phyloP scores from a whole-genome alignment of 2,329 filamentous ascomycete genomes.

The Calonectria hawksworthii region DNA sequence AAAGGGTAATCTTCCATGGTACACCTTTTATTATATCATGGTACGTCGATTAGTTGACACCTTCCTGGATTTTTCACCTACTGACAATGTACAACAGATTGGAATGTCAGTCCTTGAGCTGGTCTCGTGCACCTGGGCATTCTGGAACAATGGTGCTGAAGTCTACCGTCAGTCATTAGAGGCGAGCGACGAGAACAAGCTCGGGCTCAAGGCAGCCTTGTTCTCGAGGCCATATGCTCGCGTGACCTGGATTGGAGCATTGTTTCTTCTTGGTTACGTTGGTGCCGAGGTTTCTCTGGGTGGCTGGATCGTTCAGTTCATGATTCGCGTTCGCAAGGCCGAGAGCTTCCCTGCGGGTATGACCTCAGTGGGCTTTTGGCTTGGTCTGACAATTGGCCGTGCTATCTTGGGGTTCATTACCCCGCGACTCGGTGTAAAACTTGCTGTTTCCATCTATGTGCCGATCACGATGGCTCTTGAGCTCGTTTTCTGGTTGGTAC shows the following conservation, averaged over 20 bases:
- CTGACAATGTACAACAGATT: slow-evolving; percentile 21
- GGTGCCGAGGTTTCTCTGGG: slow-evolving; percentile 82
- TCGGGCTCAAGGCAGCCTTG: slow-evolving; percentile 50
- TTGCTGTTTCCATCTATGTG: slow-evolving; percentile 73
- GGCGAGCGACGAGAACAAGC: slow-evolving; percentile 46
- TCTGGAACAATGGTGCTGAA: slow-evolving; percentile 71
- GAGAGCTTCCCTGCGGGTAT: slow-evolving; percentile 79
- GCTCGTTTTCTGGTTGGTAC: slow-evolving; percentile 86
- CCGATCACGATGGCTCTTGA: slow-evolving; percentile 74
- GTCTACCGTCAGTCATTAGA: slow-evolving; percentile 61
- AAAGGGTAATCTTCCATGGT: slow-evolving; percentile 73
- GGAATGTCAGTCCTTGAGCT: slow-evolving; percentile 31
- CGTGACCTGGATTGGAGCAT: slow-evolving; percentile 77
- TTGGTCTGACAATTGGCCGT: slow-evolving; percentile 81
- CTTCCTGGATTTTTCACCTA: rapidly evolving
- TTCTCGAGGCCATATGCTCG: slow-evolving; percentile 58
- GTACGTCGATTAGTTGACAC: slow-evolving; percentile 54
- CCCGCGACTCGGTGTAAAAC: slow-evolving; percentile 77
- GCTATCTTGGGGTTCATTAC: slow-evolving; percentile 82
- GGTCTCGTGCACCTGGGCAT: slow-evolving; percentile 63
- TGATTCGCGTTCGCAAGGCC: slow-evolving; percentile 81
- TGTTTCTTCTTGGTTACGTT: slow-evolving; percentile 83
- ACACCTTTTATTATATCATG: slow-evolving; percentile 82
- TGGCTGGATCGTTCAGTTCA: slow-evolving; percentile 89
- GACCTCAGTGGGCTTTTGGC: slow-evolving; percentile 85